Base-by-base conservation (phyloP, 345 rosid genomes). In the Triadica sebifera region DNA sequence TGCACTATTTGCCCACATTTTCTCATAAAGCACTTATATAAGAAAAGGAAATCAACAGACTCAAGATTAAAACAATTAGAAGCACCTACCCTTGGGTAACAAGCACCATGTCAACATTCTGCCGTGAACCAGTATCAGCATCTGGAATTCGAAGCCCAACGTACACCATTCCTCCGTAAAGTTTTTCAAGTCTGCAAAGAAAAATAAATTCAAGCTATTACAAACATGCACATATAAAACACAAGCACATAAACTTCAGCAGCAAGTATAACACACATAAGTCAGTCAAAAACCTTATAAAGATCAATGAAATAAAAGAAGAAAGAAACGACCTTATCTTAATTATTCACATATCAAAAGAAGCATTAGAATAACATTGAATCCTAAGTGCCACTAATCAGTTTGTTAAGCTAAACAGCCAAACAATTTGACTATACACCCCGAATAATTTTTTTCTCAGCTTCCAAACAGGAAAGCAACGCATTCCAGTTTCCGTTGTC, bases 81-180 rank as follows among this genome's bases (percentile, higher is more conserved):
- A 64, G 17, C 29, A 65, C n/a, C 56, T 85, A 91, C 94, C 88
- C 86, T 79, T 85, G 87, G 66, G 87, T 82, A 69, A 94, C 81
- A 65, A 89, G 91, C 47, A 89, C 97, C 52, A 88, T 65, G 75
- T 94, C 97, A 19, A 94, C 82, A 71, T 84, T 82, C 81, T 89
- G 89, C 41, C 90, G 88, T 7, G 93, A 84, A 75, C 87, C 89
- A 25, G 97, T 81, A 63, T 94, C 98, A 9, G 95, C 81, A 82
- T 94, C 97, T 2, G 97, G 98, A 82, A 94, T 87, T 51, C 90
- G 91, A 76, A 94, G 98, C 59, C 98, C 98, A 5, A 87, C 86
- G 66, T 88, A 91, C 3, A 84, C 89, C 72, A 91, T 94, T 53
- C 98, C 98, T 67, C 89, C 89, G 73, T 88, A 87, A 62, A 92